Conservation (phyloP, 805 yeast species). For the Kuraishia piskuri region DNA sequence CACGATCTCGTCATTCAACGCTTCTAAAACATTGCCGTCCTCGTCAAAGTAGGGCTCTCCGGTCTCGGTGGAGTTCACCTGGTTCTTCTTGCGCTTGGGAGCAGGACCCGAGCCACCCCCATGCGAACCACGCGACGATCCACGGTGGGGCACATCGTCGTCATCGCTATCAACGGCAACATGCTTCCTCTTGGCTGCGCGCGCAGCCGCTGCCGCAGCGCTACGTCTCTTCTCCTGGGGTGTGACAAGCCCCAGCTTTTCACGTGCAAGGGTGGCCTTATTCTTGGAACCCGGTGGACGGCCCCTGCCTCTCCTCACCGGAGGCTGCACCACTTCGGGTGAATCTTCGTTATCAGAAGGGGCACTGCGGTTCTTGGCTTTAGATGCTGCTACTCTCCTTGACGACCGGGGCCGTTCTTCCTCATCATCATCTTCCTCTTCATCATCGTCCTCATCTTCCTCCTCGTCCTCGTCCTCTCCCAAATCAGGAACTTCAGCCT, state of each 20-base stretch:
- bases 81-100: conserved; percentile 19
- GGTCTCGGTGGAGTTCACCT: conserved; percentile 24
- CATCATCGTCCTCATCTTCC: conserved; percentile 15
- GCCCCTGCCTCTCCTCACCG: conserved; percentile 20
- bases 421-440: conserved; percentile 9
- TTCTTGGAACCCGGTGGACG: conserved; percentile 17
- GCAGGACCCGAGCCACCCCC: conserved; percentile 7
- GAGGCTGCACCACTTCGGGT: conserved; percentile 2
- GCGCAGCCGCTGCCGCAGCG: conserved; percentile 11
- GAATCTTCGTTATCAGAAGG: conserved; percentile 9
- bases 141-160: conserved; percentile 13
- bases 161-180: conserved; percentile 20
- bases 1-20: conserved; percentile 70
- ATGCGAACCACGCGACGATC: conserved; percentile 7
- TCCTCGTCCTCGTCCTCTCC: conserved; percentile 17
- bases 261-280: conserved; percentile 17
- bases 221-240: conserved; percentile 9
- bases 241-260: conserved; percentile 8
- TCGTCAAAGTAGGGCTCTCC: conserved; percentile 34
- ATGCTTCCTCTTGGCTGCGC: conserved; percentile 11
- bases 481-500: conserved; percentile 1
- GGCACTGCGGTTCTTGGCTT: conserved; percentile 9
- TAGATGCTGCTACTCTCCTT: conserved; percentile 15
- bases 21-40: conserved; percentile 55
- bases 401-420: conserved; percentile 16